Evolutionary conservation across 805 yeast species (phyloP), one percentile per base, ranked within the genome.

Genomic region (Ogataea pilisensis): DNA sequence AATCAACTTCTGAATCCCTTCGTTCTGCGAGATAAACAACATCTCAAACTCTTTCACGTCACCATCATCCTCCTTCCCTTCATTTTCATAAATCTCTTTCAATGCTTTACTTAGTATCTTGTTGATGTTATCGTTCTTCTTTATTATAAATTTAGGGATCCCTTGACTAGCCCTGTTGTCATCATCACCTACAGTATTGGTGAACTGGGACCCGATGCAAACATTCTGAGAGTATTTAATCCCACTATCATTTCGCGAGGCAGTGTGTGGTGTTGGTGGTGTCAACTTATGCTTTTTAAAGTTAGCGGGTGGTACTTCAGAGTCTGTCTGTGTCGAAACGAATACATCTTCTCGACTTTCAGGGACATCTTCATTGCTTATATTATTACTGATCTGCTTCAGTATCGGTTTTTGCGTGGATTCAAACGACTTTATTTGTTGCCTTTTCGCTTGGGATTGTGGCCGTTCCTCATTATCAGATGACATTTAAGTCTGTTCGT

Each of bases 1-100:
- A 5, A 61, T 39, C 46, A 61, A 39, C 37, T 61, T 61, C 36
- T 60, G 65, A 13, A 59, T 51, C 1, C 45, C 44, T 27, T 52
- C 56, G 20, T 50, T 49, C 22, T 43, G 31, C 1, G 53, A 46
- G 20, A 44, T 39, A 11, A 59, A 39, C 6, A 59, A 31, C 2
- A 54, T n/a, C 8, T 53, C 53, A 6, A 38, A 39, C 12, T 32
- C 40, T 3, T 27, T 13, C 8, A 12, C 22, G 19, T 11, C 26
- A n/a, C 9, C 11, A 22, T 12, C 27, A 16, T 18, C 36, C 19
- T 25, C 33, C 7, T 34, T 16, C 25, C 35, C 28, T 17, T 34
- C 17, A n/a, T 19, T 20, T 4, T 20, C 37, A 20, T 35, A 36
- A 20, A 47, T 20, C 19, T 28, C 27, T n/a, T 37, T 39, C 19